Percentiles rank a stretch among this genome's conserved stretches.
Conservation (phyloP, 768 basidiomycete genomes). For the Pisolithus sp. region DNA sequence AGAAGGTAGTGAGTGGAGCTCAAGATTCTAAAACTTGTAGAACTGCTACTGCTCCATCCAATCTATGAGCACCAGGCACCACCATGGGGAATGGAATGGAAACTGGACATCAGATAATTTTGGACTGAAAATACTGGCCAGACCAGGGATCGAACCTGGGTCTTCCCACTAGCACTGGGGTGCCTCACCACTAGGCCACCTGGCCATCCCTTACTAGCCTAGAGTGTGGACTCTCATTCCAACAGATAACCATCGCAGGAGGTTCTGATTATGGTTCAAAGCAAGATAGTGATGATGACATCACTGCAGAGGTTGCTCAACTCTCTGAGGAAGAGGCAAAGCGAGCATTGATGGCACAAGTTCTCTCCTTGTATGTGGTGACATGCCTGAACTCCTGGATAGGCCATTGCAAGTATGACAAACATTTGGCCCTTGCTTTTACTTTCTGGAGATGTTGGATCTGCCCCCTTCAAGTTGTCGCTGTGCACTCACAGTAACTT, state of each 20-base stretch:
- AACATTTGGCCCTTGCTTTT: constrained; percentile 8
- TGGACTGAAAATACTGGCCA: too few species aligned
- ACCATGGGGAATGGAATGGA: not conserved
- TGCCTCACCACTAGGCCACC: too few species aligned
- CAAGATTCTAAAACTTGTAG: too few species aligned
- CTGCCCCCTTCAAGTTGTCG: not conserved
- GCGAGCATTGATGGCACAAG: constrained; percentile 15
- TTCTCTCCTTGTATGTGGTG: not conserved
- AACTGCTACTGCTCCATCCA: not conserved
- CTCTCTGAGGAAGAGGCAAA: constrained; percentile 23
- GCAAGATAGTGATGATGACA: not conserved
- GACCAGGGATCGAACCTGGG: too few species aligned
- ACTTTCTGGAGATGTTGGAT: not conserved
- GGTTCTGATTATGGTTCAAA: not conserved
- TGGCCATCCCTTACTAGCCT: too few species aligned
- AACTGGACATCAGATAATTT: not conserved
- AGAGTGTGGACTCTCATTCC: too few species aligned
- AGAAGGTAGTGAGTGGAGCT: not conserved
- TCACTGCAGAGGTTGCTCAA: constrained; percentile 9
- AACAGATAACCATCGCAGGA: not conserved
- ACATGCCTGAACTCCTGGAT: not conserved
- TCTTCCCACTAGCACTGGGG: too few species aligned
- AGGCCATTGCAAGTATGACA: constrained; percentile 11
- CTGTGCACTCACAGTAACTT: constrained; percentile 1
- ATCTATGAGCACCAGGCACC: not conserved